Evolutionary conservation across 2,329 filamentous ascomycete species (phyloP).

Genomic region (Microascus cirrosus): DNA sequence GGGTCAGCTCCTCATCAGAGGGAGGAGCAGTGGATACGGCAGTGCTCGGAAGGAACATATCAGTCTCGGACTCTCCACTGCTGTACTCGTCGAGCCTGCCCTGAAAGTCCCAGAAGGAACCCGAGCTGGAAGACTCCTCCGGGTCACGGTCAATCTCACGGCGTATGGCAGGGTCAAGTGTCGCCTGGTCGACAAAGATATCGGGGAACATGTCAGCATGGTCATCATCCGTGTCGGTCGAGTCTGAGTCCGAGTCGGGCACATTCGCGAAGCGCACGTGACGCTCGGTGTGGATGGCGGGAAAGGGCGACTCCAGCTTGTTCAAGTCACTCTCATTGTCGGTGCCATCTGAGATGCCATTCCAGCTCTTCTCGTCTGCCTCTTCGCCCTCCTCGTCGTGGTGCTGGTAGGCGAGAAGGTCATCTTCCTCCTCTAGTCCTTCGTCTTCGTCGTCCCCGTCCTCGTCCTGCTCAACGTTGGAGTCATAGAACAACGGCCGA

Average conservation of each 20-base stretch:
- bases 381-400: constrained; percentile 17
- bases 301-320: constrained; percentile 18
- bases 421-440: constrained; percentile 25
- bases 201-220: constrained; percentile 60
- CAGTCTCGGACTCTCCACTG: constrained; percentile 27
- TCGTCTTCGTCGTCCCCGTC: constrained; percentile 27
- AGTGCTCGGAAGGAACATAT: constrained; percentile 23
- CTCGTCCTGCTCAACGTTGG: constrained; percentile 21
- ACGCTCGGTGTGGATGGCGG: constrained; percentile 29
- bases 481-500: constrained; percentile 31
- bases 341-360: constrained; percentile 40
- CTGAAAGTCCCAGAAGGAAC: constrained; percentile 52
- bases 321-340: constrained; percentile 25
- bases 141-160: constrained; percentile 61
- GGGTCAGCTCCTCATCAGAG: constrained; percentile 25
- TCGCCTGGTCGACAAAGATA: constrained; percentile 66
- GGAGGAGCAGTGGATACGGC: constrained; percentile 8
- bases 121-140: constrained; percentile 44
- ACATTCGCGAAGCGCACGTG: constrained; percentile 66
- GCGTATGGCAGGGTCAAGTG: constrained; percentile 61
- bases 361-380: constrained; percentile 33
- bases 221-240: constrained; percentile 47
- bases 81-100: constrained; percentile 29
- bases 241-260: constrained; percentile 55
- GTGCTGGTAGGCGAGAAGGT: constrained; percentile 15